phyloP scores from a whole-genome alignment of 2,329 filamentous ascomycete genomes.

The Botryotinia globosa region DNA sequence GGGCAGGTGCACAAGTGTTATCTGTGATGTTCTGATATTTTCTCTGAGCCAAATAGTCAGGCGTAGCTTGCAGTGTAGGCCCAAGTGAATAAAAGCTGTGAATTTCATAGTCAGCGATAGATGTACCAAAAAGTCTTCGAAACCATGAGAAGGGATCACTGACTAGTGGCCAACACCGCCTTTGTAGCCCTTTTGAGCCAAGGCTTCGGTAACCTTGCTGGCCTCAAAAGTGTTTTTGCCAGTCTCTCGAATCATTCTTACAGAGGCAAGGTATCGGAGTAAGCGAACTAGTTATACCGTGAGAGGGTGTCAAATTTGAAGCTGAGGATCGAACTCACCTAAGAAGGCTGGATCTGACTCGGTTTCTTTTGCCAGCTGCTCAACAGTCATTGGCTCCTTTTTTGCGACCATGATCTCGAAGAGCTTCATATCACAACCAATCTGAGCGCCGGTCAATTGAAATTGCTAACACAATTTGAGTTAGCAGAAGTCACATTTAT shows the following conservation, averaged over 20 bases:
- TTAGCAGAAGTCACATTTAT: background rate
- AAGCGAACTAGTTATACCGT: background rate
- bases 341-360: slow-evolving; percentile 11
- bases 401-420: background rate
- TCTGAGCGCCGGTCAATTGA: slow-evolving; percentile 14
- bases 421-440: slow-evolving; percentile 14
- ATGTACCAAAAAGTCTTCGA: background rate
- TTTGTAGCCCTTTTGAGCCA: background rate
- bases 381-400: slow-evolving; percentile 11
- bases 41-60: slow-evolving; percentile 1
- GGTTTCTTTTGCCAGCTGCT: background rate
- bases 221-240: slow-evolving; percentile 11
- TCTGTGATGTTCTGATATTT: slow-evolving; percentile 3
- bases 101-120: background rate
- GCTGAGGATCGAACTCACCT: background rate
- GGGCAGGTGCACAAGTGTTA: background rate
- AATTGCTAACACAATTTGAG: background rate
- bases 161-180: slow-evolving; percentile 9
- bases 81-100: slow-evolving; percentile 8
- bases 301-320: background rate
- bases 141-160: background rate
- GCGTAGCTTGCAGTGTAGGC: background rate
- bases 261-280: slow-evolving; percentile 17
- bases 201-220: background rate
- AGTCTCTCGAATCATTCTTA: slow-evolving; percentile 13